Evolutionary conservation across 805 yeast genomes (phyloP), one percentile per base, ranked within the genome.

Genomic region (Yamadazyma takamatsuzukensis): DNA sequence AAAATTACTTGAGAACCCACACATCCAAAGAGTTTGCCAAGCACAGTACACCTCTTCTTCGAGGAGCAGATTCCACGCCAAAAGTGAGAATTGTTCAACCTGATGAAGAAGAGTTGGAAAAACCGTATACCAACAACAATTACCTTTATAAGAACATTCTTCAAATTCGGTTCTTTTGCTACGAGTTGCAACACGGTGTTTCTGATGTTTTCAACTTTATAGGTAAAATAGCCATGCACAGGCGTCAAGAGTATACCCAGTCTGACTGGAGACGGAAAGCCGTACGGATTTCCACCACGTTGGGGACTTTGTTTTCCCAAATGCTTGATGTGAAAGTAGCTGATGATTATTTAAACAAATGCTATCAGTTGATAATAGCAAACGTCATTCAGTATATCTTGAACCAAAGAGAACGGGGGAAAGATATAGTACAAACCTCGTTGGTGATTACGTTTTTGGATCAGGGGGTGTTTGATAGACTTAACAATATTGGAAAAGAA

Each of bases 71-170:
- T 12, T 64, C 61, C 8, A 47, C 54, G 12, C 63, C 71, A 3
- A 68, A 69, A 2, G 49, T 68, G 11, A 65, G 70, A 27, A 61
- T 76, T 6, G 66, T 64, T 36, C 68, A 70, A 16, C 77, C 76
- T 0, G 12, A 28, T 2, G 26, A 36, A 6, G 71, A 75, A 0
- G 66, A 76, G 25, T 74, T 83, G 0, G 78, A 77, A 43, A 24
- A 11, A 8, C 30, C n/a, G 4, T n/a, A n/a, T n/a, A 6, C 15
- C 9, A 25, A 10, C 5, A 16, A 27, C 11, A 8, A 11, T 8
- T 6, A n/a, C 7, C 2, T 34, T 9, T 76, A 64, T 56, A 82
- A 82, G 41, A 83, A 83, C 45, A 59, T 81, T 0, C 55, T 74
- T 2, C 77, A 79, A 40, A 51, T 78, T 8, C 66, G 87, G 33